Base-by-base conservation (phyloP, 2,329 filamentous ascomycete species). In the Chrysoporthe cubensis region DNA sequence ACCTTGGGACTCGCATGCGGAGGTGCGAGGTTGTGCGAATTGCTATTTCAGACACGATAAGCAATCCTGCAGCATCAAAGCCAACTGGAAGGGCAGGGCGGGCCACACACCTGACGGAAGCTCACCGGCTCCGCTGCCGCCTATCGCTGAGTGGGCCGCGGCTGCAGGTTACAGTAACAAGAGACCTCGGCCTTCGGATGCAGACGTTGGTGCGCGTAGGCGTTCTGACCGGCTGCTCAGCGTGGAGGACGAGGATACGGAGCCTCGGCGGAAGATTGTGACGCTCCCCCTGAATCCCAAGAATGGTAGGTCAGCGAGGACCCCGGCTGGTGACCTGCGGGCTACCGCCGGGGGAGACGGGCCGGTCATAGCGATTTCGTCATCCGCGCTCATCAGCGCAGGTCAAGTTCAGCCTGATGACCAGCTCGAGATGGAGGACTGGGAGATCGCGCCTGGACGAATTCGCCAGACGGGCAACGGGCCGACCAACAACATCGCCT, bases 371-470 rank as follows among this genome's bases (percentile, higher is more conserved):
- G 13, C 14, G n/a, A 32, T 16, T 18, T 58, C 68, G 9, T 56
- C 58, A 3, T 65, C 73, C 11, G 63, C 72, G 0, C 40, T 76
- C 9, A 59, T 75, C 18, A 70, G 67, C 8, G 59, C 64, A 7
- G 73, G 73, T 13, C 64, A 66, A 0, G 63, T 71, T 13, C 69
- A 56, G 21, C 60, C 66, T 3, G 65, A 66, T 4, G 71, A 74
- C 1, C 58, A 71, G 1, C 71, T 78, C 8, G 76, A 78, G 63
- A 78, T 79, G 77, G 77, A 79, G 65, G 73, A 75, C 13, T 79
- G 78, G 78, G 77, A 79, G 62, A 44, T 79, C 1, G 77, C 76
- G 1, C 78, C 78, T 0, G 78, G 78, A 2, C 72, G 75, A 3
- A 70, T 79, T 44, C 69, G 69, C 4, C 71, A 71, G n/a, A 40